Conservation (phyloP, 2,329 filamentous ascomycete species). For the Pseudomassariella vexata region DNA sequence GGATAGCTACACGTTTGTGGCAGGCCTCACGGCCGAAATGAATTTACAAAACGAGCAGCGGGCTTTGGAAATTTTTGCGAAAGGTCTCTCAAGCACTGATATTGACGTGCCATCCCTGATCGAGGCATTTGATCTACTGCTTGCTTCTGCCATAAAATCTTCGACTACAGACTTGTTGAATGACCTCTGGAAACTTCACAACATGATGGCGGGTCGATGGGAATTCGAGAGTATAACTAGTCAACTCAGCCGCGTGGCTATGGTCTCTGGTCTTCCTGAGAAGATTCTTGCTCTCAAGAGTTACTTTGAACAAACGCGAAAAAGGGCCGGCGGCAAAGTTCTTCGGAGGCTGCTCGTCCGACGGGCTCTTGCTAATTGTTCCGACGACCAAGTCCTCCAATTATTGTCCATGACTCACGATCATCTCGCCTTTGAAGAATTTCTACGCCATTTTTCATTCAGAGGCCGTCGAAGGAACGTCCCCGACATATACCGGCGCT, state of each 20-base stretch:
- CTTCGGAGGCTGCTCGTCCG: constrained; percentile 19
- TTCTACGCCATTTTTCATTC: constrained; percentile 27
- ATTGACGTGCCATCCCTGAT: constrained; percentile 22
- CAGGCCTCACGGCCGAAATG: constrained; percentile 36
- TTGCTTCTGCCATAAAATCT: constrained; percentile 32
- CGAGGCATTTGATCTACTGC: constrained; percentile 37
- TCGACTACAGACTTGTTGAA: constrained; percentile 12
- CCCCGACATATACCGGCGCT: constrained; percentile 37
- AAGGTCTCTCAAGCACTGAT: constrained; percentile 22
- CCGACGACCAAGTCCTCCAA: constrained; percentile 19
- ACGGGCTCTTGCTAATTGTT: constrained; percentile 19
- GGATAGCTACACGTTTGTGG: constrained; percentile 32
- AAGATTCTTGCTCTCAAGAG: constrained; percentile 16
- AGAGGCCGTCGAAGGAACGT: constrained; percentile 25
- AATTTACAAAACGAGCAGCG: constrained; percentile 28
- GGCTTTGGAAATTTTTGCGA: constrained; percentile 35
- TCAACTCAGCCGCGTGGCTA: constrained; percentile 15
- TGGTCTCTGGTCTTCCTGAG: constrained; percentile 18
- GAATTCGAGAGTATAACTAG: constrained; percentile 20
- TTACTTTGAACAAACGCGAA: constrained; percentile 8
- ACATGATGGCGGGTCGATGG: constrained; percentile 17
- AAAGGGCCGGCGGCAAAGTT: constrained; percentile 7
- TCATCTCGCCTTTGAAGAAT: constrained; percentile 34
- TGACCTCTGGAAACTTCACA: constrained; percentile 18
- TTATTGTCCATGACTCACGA: constrained; percentile 37